Evolutionary conservation across 208 protist species (phyloP).

Genomic region (Polymyxa betae): DNA sequence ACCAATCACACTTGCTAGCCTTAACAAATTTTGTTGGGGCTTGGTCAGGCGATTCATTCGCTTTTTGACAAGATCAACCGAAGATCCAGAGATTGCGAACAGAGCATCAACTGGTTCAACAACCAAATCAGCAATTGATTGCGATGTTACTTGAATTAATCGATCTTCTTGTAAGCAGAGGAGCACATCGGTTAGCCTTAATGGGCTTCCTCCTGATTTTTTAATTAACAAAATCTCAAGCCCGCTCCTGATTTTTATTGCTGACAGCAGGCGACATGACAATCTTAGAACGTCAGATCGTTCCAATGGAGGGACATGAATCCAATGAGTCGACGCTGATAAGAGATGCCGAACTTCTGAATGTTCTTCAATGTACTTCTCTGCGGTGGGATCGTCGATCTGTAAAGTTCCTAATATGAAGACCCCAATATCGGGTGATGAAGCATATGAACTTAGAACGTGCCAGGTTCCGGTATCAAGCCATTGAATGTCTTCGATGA

Average conservation of each 20-base stretch:
- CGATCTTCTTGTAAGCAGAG: neutral
- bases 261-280: neutral
- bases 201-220: constrained; percentile 9
- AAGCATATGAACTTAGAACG: neutral
- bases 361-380: neutral
- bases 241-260: neutral
- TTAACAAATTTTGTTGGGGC: neutral
- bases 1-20: constrained; percentile 18
- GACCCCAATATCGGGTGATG: neutral
- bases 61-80: neutral
- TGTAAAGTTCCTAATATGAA: neutral
- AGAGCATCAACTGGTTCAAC: constrained; percentile 10
- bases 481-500: constrained; percentile 27
- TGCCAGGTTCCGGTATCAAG: constrained; percentile 43
- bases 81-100: constrained; percentile 28
- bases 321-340: neutral
- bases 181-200: neutral
- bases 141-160: neutral
- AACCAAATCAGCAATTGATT: neutral
- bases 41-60: neutral
- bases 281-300: neutral
- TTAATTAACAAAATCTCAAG: constrained; percentile 25
- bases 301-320: neutral
- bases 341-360: neutral
- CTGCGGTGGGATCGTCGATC: neutral